Conservation (phyloP, 2,329 filamentous ascomycete species). For the Aspergillus hortae region DNA sequence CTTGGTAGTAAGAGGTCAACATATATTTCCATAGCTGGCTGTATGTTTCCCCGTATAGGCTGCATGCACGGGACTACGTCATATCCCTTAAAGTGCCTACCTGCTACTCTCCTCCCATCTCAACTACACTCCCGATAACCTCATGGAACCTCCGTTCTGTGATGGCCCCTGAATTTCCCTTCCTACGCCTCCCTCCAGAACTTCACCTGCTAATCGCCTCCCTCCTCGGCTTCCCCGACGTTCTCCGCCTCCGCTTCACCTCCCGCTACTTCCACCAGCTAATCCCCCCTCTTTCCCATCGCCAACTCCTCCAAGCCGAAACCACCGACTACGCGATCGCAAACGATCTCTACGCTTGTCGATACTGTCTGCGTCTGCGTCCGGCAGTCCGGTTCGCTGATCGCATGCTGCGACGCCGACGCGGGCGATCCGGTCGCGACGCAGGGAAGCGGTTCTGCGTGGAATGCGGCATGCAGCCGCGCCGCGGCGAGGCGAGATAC, state of each 20-base stretch:
- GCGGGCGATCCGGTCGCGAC: slow-evolving; percentile 16
- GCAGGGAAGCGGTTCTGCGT: slow-evolving; percentile 25
- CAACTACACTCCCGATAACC: too few species aligned
- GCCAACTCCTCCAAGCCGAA: slow-evolving; percentile 23
- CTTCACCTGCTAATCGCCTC: slow-evolving; percentile 25
- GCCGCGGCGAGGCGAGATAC: slow-evolving; percentile 22
- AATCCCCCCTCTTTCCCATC: slow-evolving; percentile 18
- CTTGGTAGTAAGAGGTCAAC: too few species aligned
- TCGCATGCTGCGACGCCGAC: slow-evolving; percentile 22
- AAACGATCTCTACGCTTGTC: slow-evolving; percentile 22
- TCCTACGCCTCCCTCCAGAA: slow-evolving; percentile 25
- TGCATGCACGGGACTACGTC: too few species aligned
- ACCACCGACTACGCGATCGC: slow-evolving; percentile 15
- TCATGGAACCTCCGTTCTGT: too few species aligned
- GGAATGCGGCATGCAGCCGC: slow-evolving; percentile 23
- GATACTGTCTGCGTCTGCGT: slow-evolving; percentile 27
- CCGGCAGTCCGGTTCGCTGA: slow-evolving; percentile 19
- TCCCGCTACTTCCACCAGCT: slow-evolving; percentile 24
- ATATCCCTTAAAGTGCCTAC: too few species aligned
- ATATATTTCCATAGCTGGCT: too few species aligned
- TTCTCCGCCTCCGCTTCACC: slow-evolving; percentile 22
- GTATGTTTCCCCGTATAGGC: too few species aligned
- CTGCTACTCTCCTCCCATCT: too few species aligned
- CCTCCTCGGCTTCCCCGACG: slow-evolving; percentile 23
- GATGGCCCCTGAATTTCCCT: not conserved